A percentile compares a stretch with the other conserved stretches of the same genome.
Conservation (phyloP, 768 basidiomycete genomes). For the Pholiota microspora region DNA sequence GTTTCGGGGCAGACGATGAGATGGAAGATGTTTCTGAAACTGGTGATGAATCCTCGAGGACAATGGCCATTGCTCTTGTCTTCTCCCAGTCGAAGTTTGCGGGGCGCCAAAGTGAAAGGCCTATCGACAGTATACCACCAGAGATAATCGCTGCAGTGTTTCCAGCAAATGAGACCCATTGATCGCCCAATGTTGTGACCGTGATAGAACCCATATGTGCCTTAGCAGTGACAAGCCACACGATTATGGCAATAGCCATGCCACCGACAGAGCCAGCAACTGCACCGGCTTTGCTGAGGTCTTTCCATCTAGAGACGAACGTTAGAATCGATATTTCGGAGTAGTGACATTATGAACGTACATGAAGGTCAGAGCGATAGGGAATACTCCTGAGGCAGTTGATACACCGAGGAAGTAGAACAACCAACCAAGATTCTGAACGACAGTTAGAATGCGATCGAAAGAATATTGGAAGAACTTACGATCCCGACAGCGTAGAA, state of each 20-base stretch:
- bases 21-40: neutral
- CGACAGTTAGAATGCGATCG: slow-evolving; percentile 16
- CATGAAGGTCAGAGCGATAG: slow-evolving; percentile 15
- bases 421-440: neutral
- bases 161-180: slow-evolving; percentile 25
- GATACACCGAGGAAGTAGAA: slow-evolving; percentile 21
- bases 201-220: slow-evolving; percentile 18
- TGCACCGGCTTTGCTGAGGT: slow-evolving; percentile 20
- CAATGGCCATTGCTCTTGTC: slow-evolving; percentile 14
- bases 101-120: slow-evolving; percentile 22
- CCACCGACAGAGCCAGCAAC: slow-evolving; percentile 24
- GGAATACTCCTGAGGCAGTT: slow-evolving; percentile 22
- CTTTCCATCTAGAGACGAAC: slow-evolving; percentile 17
- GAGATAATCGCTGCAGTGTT: slow-evolving; percentile 23
- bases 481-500: neutral
- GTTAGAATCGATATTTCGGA: neutral
- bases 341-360: neutral
- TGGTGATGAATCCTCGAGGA: slow-evolving; percentile 2
- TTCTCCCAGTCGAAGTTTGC: slow-evolving; percentile 27
- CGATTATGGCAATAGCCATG: slow-evolving; percentile 22
- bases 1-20: neutral
- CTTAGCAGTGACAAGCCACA: slow-evolving; percentile 25
- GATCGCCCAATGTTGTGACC: slow-evolving; percentile 22
- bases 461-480: no score
- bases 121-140: slow-evolving; percentile 22